phyloP scores from a whole-genome alignment of 2,329 filamentous ascomycete species.

The Aspergillus aculeatus region DNA sequence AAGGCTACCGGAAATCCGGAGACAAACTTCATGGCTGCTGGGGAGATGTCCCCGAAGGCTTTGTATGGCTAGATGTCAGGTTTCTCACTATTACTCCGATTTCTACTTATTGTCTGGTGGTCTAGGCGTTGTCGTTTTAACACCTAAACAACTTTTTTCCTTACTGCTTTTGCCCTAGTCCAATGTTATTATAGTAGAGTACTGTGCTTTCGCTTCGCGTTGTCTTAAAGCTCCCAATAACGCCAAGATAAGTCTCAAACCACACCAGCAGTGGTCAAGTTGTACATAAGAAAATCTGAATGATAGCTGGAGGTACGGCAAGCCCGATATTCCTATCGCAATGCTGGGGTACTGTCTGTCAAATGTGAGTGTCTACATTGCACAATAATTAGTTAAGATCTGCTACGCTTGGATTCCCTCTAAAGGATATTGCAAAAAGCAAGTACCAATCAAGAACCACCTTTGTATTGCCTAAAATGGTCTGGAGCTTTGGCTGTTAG shows the following conservation, averaged over 20 bases:
- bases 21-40: slow-evolving; percentile 76
- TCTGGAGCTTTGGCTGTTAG: neutral
- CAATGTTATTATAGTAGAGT: slow-evolving; percentile 15
- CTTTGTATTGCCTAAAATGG: neutral
- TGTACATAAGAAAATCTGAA: slow-evolving; percentile 39
- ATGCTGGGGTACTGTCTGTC: too few relatives aligned
- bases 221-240: slow-evolving; percentile 22
- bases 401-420: neutral
- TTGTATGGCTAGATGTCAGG: slow-evolving; percentile 36
- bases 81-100: slow-evolving; percentile 22
- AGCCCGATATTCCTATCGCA: slow-evolving; percentile 9
- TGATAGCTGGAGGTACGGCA: slow-evolving; percentile 16
- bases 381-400: too few relatives aligned
- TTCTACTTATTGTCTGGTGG: slow-evolving; percentile 24
- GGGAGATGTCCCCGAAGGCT: slow-evolving; percentile 48
- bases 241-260: slow-evolving; percentile 23
- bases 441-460: neutral
- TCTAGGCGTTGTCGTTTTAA: slow-evolving; percentile 40
- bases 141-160: slow-evolving; percentile 31
- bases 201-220: slow-evolving; percentile 22
- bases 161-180: slow-evolving; percentile 14
- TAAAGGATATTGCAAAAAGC: neutral
- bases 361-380: too few relatives aligned
- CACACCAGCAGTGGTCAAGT: slow-evolving; percentile 27
- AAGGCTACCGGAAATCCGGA: slow-evolving; percentile 79